These are phyloP conservation scores for Microbotryum intermedium DNA, from an alignment of 1,284 basidiomycete genomes.

Conservation along the genomic window DNA sequence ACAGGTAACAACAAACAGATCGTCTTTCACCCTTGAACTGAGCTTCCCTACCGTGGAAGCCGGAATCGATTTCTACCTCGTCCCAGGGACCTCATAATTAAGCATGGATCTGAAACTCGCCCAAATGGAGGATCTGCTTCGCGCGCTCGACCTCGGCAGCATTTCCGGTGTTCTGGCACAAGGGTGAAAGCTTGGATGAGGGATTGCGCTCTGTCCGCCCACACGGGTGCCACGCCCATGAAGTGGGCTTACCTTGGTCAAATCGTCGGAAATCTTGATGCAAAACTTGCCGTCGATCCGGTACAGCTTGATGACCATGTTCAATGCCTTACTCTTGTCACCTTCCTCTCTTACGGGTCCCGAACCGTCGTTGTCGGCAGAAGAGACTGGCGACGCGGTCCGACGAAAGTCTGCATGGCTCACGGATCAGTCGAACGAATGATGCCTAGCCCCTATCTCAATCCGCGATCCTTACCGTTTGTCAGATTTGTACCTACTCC, in stretches of 20 bases:
- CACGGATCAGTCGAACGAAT: background rate
- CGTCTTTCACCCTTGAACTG: no score
- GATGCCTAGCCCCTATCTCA: background rate
- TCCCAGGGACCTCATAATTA: no score
- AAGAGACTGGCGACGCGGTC: constrained; percentile 6
- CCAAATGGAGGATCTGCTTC: background rate
- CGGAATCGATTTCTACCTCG: no score
- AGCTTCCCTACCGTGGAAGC: no score
- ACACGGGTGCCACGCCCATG: background rate
- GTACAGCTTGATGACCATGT: constrained; percentile 81
- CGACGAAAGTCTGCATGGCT: constrained; percentile 15
- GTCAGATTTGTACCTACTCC: constrained; percentile 87
- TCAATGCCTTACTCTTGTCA: constrained; percentile 59
- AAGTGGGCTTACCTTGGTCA: constrained; percentile 58
- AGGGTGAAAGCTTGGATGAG: no score
- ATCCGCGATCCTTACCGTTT: constrained; percentile 48
- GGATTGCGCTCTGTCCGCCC: background rate
- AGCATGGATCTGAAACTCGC: background rate
- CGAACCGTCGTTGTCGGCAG: constrained; percentile 3
- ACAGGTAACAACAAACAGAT: no score
- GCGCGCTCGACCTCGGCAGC: background rate
- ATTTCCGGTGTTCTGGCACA: constrained; percentile 39
- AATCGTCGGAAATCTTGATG: constrained; percentile 86
- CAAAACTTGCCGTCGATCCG: constrained; percentile 64
- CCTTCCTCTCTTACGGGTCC: background rate